Base-by-base conservation (phyloP, 306 rosid species). In the Cucumis cinereus region DNA sequence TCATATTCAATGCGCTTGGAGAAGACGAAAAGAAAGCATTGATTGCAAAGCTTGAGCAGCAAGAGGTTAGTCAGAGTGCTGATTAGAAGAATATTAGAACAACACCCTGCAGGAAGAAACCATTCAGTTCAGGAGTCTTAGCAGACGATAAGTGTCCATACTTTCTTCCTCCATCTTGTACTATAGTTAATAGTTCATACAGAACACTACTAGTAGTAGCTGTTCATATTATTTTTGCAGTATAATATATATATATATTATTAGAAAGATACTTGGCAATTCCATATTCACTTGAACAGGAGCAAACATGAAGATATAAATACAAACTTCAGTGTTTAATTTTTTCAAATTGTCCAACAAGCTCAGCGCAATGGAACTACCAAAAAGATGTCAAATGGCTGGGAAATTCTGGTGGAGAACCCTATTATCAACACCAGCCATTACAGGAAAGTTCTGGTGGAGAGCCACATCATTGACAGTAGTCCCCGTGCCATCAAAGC, bases 1-100 rank as follows among this genome's bases (percentile, higher is more conserved):
- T 91, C 89, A 81, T 80, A 77, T 93, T 93, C 87, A 85, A 88
- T 63, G 81, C 97, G 66, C 88, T 94, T 54, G 73, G 71, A 1
- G 96, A 86, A 50, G 85, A 87, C 26, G 90, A 94, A 74, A 91
- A 84, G 88, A 77, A 74, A 79, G 84, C 85, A 38, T 83, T 94
- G 88, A 73, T 90, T 58, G 82, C 84, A 80, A 90, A 89, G 85
- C 84, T 94, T 43, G 91, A 93, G 78, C 92, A 84, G 77, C 87
- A 81, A 59, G 80, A 86, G 73, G 12, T 55, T 4, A 60, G 70
- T 64, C 38, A 77, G 72, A 41, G 52, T 63, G 60, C 66, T 14
- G 45, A 80, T 61, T 84, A 82, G 71, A 50, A 0, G 35, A 50
- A 53, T 47, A 35, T 33, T 19, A 17, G n/a, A 22, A 58, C 47